Conservation (phyloP, 768 basidiomycete genomes). For the Termitomyces sp. region DNA sequence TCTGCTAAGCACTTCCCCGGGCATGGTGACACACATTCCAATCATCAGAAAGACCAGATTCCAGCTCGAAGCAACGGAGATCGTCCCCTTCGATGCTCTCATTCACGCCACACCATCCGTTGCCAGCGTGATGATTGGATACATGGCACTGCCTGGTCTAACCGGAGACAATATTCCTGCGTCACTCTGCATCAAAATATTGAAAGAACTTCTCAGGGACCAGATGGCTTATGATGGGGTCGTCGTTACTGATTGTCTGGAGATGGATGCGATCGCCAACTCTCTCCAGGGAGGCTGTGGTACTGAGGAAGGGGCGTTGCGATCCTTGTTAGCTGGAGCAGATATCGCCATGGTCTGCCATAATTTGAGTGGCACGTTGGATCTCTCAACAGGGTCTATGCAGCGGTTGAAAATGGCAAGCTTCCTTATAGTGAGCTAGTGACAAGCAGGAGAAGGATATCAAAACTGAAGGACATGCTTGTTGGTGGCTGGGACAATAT, state of each 20-base stretch:
- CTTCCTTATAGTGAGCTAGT: slow-evolving; percentile 32
- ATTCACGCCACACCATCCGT: slow-evolving; percentile 27
- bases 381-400: slow-evolving; percentile 46
- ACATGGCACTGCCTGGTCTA: slow-evolving; percentile 62
- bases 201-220: slow-evolving; percentile 44
- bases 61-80: slow-evolving; percentile 40
- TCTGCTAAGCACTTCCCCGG: slow-evolving; percentile 71
- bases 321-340: slow-evolving; percentile 55
- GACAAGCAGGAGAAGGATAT: slow-evolving; percentile 40
- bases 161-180: slow-evolving; percentile 45
- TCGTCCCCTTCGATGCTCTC: slow-evolving; percentile 52
- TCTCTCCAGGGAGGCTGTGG: slow-evolving; percentile 39
- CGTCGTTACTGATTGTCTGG: slow-evolving; percentile 68
- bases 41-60: slow-evolving; percentile 44
- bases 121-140: slow-evolving; percentile 66
- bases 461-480: slow-evolving; percentile 45
- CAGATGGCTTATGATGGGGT: slow-evolving; percentile 51
- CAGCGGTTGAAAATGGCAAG: slow-evolving; percentile 39
- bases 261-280: slow-evolving; percentile 67
- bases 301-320: slow-evolving; percentile 47
- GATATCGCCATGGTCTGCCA: slow-evolving; percentile 78
- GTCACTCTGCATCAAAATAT: slow-evolving; percentile 51
- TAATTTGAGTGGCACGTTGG: slow-evolving; percentile 46
- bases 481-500: slow-evolving; percentile 40
- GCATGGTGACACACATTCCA: slow-evolving; percentile 66